Evolutionary conservation across 768 basidiomycete genomes (phyloP), one percentile per base, ranked within the genome.

Genomic region (Leucocoprinus sp.): DNA sequence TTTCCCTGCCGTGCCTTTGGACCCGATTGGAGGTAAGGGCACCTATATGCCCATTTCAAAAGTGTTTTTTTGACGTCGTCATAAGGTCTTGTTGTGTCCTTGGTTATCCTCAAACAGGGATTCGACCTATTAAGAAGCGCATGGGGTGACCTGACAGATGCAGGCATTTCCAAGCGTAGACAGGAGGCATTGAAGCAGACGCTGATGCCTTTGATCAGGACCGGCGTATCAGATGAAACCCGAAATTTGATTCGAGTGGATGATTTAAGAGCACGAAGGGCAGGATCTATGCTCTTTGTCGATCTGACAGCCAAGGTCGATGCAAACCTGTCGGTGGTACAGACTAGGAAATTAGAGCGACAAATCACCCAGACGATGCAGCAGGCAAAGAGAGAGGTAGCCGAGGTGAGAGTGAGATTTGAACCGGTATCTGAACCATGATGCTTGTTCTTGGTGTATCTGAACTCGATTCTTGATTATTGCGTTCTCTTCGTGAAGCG

Each of bases 1-100:
- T 53, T 86, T 87, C 61, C 92, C 93, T 12, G 70, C 76, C n/a
- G 58, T 89, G 43, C 87, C 96, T 47, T 69, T 98, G 28, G 96
- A 99, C 60, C 93, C 96, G 7, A 73, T 99, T 27, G 96, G 96
- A 52, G 95, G 95, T 80, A 55, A 61, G 74, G 58, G 7, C 14
- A 31, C 14, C 4, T 31, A 7, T 28, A 14, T 53, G 24, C 40
- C 45, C 44, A 22, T 43, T 52, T 9, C 24, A 17, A 37, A 46
- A 15, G 15, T 36, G 1, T 14, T 28, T 39, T 21, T 36, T 45
- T 21, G 14, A 18, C 15, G 34, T 45, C 22, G 23, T 14, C 46
- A 9, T 4, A 46, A 90, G 89, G 91, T 19, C 63, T 96, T 15
- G 55, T 93, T 39, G 90, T 95, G n/a, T 92, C 91, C n/a, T 59